Evolutionary conservation across 768 basidiomycete genomes (phyloP), one percentile per base, ranked within the genome.

Genomic region (Lentinula edodes): DNA sequence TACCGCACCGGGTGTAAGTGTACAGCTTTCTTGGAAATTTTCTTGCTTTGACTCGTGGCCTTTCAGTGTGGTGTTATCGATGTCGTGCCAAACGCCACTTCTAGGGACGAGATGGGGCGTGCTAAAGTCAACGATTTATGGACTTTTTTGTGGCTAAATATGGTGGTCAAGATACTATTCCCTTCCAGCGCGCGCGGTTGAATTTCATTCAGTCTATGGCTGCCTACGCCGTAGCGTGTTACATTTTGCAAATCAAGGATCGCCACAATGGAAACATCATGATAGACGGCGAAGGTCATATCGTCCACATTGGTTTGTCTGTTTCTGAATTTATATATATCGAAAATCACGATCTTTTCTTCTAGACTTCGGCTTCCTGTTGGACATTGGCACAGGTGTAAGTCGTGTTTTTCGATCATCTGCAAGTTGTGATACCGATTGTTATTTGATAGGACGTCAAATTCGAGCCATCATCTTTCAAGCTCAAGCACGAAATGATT

Each of bases 201-300:
- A 97, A 98, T 74, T 99, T 99, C 71, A 93, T 99, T 61, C 95
- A 97, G 71, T 96, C 94, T 2, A 99, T 98, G 97, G 96, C 97
- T 0, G 97, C 95, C 9, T 99, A 99, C 73, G 98, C 96, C 36
- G 89, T 98, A 28, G 93, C 95, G 7, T 98, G 96, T 72, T 98
- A 97, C 72, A 94, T 99, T 66, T 75, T 98, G 48, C 97, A 99
- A 73, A 95, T 99, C 77, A 99, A 99, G 76, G 97, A 99, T 71
- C 78, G 97, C 42, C 97, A 99, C 73, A 99, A 99, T 69, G 97
- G 97, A 34, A 99, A 99, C 72, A 98, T 99, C 71, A 98, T 99
- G 96, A 95, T 99, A 62, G 97, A 98, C 71, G 94, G 90, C 2
- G 92, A 95, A 62, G 97, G 97, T 0, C 95, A 98, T 71, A 96